Percentiles rank a stretch among this genome's conserved stretches.
These are phyloP conservation scores for Boletus subcaerulescens DNA, from an alignment of 768 basidiomycete genomes.

Conservation along the genomic window DNA sequence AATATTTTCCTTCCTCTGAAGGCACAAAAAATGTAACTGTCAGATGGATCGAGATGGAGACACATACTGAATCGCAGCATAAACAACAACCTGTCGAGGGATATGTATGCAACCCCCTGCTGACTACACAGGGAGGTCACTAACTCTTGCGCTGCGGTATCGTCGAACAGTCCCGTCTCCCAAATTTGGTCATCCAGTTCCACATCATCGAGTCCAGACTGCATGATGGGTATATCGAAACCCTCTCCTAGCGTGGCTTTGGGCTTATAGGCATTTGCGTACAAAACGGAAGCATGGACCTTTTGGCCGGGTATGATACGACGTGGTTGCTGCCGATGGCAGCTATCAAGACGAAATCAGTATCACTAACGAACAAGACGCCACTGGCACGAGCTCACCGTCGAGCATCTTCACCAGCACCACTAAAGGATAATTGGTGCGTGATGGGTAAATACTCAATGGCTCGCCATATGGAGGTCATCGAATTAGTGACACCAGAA, in stretches of 20 bases:
- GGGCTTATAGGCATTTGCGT: constrained; percentile 21
- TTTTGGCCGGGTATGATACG: constrained; percentile 29
- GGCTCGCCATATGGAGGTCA: constrained; percentile 10
- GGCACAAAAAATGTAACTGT: background rate
- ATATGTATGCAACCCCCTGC: constrained; percentile 9
- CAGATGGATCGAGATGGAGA: background rate
- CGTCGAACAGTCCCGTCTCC: constrained; percentile 23
- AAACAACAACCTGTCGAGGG: constrained; percentile 8
- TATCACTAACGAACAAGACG: background rate
- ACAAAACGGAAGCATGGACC: constrained; percentile 24
- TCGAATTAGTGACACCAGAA: constrained; percentile 19
- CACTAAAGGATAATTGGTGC: constrained; percentile 22
- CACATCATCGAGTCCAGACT: background rate
- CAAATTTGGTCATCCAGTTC: constrained; percentile 11
- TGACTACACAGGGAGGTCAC: constrained; percentile 6
- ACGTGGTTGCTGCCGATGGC: constrained; percentile 19
- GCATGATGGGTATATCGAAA: constrained; percentile 20
- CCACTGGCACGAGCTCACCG: constrained; percentile 4
- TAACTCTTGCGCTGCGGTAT: constrained; percentile 12
- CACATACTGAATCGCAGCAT: constrained; percentile 22
- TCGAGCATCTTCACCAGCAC: constrained; percentile 10
- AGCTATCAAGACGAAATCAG: constrained; percentile 4
- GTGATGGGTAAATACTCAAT: constrained; percentile 23
- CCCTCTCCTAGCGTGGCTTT: constrained; percentile 18
- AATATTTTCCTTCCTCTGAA: constrained; percentile 20